Evolutionary conservation across 345 rosid genomes (phyloP), one percentile per base, ranked within the genome.

Genomic region (Heritiera littoralis): DNA sequence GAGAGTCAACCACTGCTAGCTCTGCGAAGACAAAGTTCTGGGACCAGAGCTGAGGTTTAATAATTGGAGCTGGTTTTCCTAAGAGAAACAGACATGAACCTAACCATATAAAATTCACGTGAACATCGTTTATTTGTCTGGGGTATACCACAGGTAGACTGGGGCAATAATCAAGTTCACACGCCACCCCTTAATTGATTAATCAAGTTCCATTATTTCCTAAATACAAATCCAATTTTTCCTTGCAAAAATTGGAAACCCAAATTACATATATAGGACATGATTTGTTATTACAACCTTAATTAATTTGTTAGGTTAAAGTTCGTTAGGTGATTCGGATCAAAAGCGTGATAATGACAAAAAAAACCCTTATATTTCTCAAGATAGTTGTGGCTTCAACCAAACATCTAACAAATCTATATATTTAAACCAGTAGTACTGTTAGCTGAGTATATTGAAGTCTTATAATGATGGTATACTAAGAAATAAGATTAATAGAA

Each of bases 21-120:
- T 11, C 51, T 5, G 9, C 32, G 9, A 4, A 43, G 28, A 40
- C 30, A 74, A 40, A 56, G 45, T 35, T 49, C 41, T 59, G 18
- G 40, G 78, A 61, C 69, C 68, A 8, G 40, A 48, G 75, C 28
- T 5, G 41, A 17, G 28, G 41, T 72, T 72, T 1, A 8, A 54
- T 72, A 72, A 72, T 54, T 72, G 38, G 74, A 48, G 74, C 38
- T 74, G 40, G 77, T 5, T 74, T 20, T 74, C 7, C 69, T 45
- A 61, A 23, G 67, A 45, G 56, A 75, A 75, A 45, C 20, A 14
- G 78, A 75, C 78, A 13, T 30, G 70, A 46, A 43, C 51, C 70
- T 6, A 46, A 46, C 54, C 68, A 75, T 72, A 28, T 9, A 54
- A 72, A 54, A 10, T 13, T 1, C 78, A 60, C 69, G 43, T 60